Conservation (phyloP, 2,329 filamentous ascomycete genomes). For the Colletotrichum neosansevieriae region DNA sequence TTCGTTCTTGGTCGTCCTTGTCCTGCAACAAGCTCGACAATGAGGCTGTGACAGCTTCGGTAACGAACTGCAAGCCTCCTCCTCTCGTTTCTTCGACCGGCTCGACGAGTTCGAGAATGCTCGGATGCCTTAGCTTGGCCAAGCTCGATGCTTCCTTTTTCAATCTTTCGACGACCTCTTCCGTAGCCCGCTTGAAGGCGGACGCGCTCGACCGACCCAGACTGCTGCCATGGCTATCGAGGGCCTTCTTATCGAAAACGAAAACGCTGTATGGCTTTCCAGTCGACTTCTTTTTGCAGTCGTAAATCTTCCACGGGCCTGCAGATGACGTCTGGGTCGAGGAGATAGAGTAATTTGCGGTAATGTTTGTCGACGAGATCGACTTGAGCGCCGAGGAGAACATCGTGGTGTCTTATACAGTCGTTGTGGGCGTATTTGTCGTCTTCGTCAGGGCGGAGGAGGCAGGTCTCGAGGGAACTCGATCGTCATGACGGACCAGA, state of each 20-base stretch:
- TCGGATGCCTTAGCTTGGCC: constrained; percentile 89
- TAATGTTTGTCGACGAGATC: constrained; percentile 90
- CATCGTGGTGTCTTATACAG: constrained; percentile 59
- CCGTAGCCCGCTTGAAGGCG: constrained; percentile 82
- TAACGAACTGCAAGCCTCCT: constrained; percentile 95
- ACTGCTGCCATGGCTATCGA: constrained; percentile 77
- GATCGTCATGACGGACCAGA: constrained; percentile 42
- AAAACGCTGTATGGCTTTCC: constrained; percentile 92
- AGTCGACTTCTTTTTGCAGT: constrained; percentile 96
- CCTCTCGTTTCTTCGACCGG: constrained; percentile 94
- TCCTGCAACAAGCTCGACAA: constrained; percentile 84
- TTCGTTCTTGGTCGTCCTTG: constrained; percentile 87
- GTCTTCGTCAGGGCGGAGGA: constrained; percentile 40
- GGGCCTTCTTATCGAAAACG: constrained; percentile 89
- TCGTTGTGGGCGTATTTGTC: constrained; percentile 20
- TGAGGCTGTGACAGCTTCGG: constrained; percentile 91
- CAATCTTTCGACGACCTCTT: constrained; percentile 90
- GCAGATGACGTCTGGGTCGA: constrained; percentile 81
- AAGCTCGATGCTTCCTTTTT: constrained; percentile 93
- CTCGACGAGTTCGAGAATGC: constrained; percentile 91
- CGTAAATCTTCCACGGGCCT: constrained; percentile 97
- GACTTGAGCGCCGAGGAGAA: constrained; percentile 95
- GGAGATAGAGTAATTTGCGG: constrained; percentile 88
- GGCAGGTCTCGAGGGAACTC: constrained; percentile 28
- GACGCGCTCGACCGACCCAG: constrained; percentile 73